Conservation (phyloP, 768 basidiomycete genomes). For the Mycena leptocephala region DNA sequence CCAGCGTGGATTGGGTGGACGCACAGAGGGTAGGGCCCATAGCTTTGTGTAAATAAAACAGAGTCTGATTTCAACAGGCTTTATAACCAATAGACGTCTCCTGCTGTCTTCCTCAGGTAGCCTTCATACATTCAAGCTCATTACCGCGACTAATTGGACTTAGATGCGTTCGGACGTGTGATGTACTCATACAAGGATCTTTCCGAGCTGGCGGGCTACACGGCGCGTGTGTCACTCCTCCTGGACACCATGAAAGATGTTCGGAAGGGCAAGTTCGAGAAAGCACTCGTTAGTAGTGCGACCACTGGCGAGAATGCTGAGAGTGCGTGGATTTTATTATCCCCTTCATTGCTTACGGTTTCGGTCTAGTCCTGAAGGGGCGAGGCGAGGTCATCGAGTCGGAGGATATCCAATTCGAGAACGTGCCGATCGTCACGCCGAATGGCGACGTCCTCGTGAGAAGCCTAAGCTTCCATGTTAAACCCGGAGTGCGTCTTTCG, state of each 20-base stretch:
- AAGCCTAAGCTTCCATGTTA: constrained; percentile 90
- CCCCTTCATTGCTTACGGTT: background rate
- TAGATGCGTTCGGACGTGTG: constrained; percentile 94
- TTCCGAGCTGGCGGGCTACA: constrained; percentile 96
- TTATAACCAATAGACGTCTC: constrained; percentile 95
- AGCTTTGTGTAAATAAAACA: background rate
- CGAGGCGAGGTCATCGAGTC: constrained; percentile 87
- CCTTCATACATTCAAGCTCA: constrained; percentile 23
- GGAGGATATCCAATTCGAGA: constrained; percentile 92
- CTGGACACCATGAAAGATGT: constrained; percentile 95
- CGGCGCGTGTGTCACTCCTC: constrained; percentile 89
- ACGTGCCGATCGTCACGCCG: constrained; percentile 96
- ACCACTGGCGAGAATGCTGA: constrained; percentile 80
- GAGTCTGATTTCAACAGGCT: constrained; percentile 66
- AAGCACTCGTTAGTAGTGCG: constrained; percentile 86
- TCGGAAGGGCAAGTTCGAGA: constrained; percentile 88
- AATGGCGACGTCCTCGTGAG: constrained; percentile 94
- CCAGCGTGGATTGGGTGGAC: constrained; percentile 81
- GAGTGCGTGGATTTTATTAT: constrained; percentile 64
- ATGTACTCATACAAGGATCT: constrained; percentile 99
- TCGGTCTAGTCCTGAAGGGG: constrained; percentile 78
- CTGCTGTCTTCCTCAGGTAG: constrained; percentile 88
- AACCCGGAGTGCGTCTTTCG: constrained; percentile 76
- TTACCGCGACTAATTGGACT: constrained; percentile 9
- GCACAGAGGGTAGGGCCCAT: constrained; percentile 83